These are phyloP conservation scores for Chaetomidium leptoderma DNA, from an alignment of 495 filamentous ascomycete genomes.

Conservation along the genomic window DNA sequence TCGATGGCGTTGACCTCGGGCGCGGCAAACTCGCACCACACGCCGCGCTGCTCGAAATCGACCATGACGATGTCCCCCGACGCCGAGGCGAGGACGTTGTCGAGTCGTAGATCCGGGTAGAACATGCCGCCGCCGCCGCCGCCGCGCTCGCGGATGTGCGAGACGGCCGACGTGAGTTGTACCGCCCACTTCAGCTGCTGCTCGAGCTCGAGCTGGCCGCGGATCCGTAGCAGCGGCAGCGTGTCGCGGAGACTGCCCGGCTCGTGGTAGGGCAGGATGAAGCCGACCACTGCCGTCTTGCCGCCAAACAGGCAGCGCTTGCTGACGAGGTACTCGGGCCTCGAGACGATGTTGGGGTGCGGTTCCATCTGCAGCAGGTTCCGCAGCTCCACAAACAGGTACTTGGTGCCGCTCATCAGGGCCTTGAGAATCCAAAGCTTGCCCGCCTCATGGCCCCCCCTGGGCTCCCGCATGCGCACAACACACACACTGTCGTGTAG, in stretches of 20 bases:
- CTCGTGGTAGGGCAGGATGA: constrained; percentile 42
- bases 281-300: constrained; percentile 44
- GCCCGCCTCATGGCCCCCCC: neutral
- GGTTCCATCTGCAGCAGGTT: constrained; percentile 42
- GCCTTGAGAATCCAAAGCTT: constrained; percentile 47
- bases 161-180: constrained; percentile 41
- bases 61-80: constrained; percentile 42
- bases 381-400: constrained; percentile 45
- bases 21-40: constrained; percentile 49
- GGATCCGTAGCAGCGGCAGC: constrained; percentile 40
- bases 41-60: constrained; percentile 51
- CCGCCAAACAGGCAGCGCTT: constrained; percentile 45
- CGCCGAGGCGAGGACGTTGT: constrained; percentile 46
- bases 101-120: constrained; percentile 48
- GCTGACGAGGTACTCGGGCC: constrained; percentile 42
- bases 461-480: constrained; percentile 30
- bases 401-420: constrained; percentile 46
- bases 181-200: constrained; percentile 44
- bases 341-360: constrained; percentile 41
- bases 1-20: constrained; percentile 50
- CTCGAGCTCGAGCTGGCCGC: constrained; percentile 31
- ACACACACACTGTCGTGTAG: constrained; percentile 47
- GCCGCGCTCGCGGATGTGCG: constrained; percentile 35
- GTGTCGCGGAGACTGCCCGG: constrained; percentile 42
- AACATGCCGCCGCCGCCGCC: constrained; percentile 35